phyloP scores from a whole-genome alignment of 176 grass and related monocot species.

The Urochloa ruziziensis region DNA sequence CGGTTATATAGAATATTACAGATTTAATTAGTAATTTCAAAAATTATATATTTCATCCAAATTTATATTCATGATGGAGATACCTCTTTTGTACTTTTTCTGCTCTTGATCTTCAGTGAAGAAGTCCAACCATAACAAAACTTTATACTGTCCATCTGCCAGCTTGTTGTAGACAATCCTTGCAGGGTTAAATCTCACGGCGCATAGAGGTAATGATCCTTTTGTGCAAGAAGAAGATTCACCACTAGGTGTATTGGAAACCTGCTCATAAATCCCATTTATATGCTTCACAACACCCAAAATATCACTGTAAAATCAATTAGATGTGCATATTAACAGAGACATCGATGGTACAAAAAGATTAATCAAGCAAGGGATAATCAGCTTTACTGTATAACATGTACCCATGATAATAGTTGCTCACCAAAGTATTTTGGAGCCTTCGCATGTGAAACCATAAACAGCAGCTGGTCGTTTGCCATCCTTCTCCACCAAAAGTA shows the following conservation, averaged over 20 bases:
- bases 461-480: neutral
- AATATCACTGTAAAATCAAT: neutral
- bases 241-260: neutral
- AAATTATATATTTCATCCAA: neutral
- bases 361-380: no score
- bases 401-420: neutral
- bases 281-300: neutral
- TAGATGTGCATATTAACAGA: neutral
- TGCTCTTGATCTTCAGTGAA: neutral
- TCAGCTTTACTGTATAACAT: no score
- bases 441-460: neutral
- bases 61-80: neutral
- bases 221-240: no score
- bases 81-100: neutral
- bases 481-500: neutral
- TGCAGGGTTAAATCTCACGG: neutral
- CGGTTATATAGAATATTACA: no score
- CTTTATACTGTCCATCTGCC: neutral
- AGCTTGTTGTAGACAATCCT: neutral
- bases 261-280: neutral
- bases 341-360: no score
- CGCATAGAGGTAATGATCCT: neutral
- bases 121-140: neutral
- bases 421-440: neutral
- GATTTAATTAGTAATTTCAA: no score